These are phyloP conservation scores for Cyclotella sp. DNA, from an alignment of 108 stramenopile genomes.

Conservation along the genomic window DNA sequence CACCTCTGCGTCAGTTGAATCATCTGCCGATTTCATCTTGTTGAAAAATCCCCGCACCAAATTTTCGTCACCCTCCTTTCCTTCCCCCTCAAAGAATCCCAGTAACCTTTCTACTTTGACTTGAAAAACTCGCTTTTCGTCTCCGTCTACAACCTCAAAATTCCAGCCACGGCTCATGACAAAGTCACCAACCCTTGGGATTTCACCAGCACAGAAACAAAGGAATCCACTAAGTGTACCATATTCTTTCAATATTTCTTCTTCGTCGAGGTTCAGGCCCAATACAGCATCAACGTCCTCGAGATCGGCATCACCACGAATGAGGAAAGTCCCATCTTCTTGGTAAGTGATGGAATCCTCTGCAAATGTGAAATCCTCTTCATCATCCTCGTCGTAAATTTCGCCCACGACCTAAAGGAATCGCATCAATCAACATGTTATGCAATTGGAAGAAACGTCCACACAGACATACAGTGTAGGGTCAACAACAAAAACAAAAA, in stretches of 20 bases:
- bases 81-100: conserved; percentile 69
- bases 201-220: conserved; percentile 94
- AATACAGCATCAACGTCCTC: conserved; percentile 93
- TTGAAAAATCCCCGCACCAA: conserved; percentile 63
- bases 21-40: conserved; percentile 34
- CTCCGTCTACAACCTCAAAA: conserved; percentile 89
- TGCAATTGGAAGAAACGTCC: background rate
- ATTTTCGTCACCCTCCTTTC: conserved; percentile 63
- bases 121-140: conserved; percentile 79
- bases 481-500: too few relatives aligned
- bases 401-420: conserved; percentile 67
- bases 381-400: conserved; percentile 93
- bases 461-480: background rate
- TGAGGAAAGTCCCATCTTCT: conserved; percentile 87
- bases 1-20: background rate
- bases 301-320: conserved; percentile 94
- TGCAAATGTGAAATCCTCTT: conserved; percentile 88
- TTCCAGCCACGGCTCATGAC: conserved; percentile 90
- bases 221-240: conserved; percentile 92
- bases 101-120: conserved; percentile 83
- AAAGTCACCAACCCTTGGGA: conserved; percentile 90
- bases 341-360: conserved; percentile 90
- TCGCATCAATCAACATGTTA: conserved; percentile 14
- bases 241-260: conserved; percentile 90
- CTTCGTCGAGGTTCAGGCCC: conserved; percentile 81